Percentiles rank a stretch among this genome's conserved stretches.
These are phyloP conservation scores for Cadophora sp. DNA, from an alignment of 2,329 filamentous ascomycete genomes.

Conservation along the genomic window DNA sequence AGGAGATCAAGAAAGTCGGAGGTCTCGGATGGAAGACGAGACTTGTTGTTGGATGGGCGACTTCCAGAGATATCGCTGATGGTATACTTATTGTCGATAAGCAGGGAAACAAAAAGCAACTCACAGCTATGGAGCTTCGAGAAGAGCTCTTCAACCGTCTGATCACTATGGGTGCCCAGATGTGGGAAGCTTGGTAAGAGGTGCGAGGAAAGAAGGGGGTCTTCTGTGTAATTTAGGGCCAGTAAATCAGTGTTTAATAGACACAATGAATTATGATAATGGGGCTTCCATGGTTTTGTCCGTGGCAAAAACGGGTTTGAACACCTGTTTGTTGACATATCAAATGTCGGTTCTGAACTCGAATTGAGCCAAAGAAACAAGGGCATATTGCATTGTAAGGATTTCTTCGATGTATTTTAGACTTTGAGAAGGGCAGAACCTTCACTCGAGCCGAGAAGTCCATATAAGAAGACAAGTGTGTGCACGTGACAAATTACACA, in stretches of 20 bases:
- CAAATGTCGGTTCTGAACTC: no score
- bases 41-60: constrained; percentile 80
- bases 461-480: no score
- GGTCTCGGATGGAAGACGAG: constrained; percentile 87
- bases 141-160: constrained; percentile 85
- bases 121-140: constrained; percentile 75
- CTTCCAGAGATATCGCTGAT: constrained; percentile 76
- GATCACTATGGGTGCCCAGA: constrained; percentile 78
- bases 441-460: background rate
- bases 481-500: background rate
- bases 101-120: constrained; percentile 59
- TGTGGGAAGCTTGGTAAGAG: constrained; percentile 79
- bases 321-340: no score
- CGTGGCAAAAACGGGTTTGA: no score
- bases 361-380: no score
- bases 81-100: constrained; percentile 57
- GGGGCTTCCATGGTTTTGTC: background rate
- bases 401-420: no score
- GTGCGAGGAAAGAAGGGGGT: background rate
- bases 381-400: no score
- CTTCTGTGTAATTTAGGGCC: background rate
- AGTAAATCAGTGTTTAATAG: background rate
- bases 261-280: background rate
- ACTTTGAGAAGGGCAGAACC: background rate
- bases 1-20: constrained; percentile 78